phyloP scores from a whole-genome alignment of 768 basidiomycete genomes.

The Calocybe gangraenosa region DNA sequence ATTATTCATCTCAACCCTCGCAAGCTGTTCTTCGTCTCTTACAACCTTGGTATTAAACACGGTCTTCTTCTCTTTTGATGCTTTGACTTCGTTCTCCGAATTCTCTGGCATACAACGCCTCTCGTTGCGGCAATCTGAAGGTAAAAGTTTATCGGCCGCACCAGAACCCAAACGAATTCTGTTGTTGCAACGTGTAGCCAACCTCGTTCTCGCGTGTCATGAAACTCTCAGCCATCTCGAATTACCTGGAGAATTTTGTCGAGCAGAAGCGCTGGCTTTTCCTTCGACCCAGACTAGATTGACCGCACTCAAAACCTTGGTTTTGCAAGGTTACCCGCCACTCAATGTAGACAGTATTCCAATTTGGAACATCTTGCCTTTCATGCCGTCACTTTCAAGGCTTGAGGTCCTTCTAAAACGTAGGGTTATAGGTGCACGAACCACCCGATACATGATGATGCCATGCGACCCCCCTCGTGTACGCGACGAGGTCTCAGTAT shows the following conservation, averaged over 20 bases:
- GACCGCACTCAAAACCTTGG: slow-evolving; percentile 6
- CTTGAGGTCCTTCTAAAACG: slow-evolving; percentile 11
- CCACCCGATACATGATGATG: slow-evolving; percentile 10
- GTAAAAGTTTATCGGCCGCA: slow-evolving; percentile 8
- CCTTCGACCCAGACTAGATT: slow-evolving; percentile 1
- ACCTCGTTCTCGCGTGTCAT: slow-evolving; percentile 11
- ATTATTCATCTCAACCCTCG: slow-evolving; percentile 7
- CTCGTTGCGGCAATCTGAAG: slow-evolving; percentile 9
- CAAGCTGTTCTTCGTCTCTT: slow-evolving; percentile 8
- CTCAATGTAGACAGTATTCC: slow-evolving; percentile 7
- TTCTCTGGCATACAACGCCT: slow-evolving; percentile 12
- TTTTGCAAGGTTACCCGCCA: slow-evolving; percentile 12
- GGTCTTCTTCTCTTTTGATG: slow-evolving; percentile 10
- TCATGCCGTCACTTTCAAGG: slow-evolving; percentile 7
- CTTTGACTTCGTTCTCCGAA: slow-evolving; percentile 3
- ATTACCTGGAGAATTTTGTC: slow-evolving; percentile 14
- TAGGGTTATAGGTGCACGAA: slow-evolving; percentile 10
- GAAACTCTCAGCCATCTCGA: slow-evolving; percentile 10
- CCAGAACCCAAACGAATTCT: slow-evolving; percentile 6
- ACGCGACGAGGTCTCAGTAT: slow-evolving; percentile 3
- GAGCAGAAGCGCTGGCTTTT: not conserved
- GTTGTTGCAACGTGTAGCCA: slow-evolving; percentile 9
- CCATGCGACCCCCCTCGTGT: not conserved
- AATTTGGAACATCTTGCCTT: slow-evolving; percentile 9
- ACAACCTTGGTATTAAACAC: slow-evolving; percentile 11